Evolutionary conservation across 352 stramenopile species (phyloP), one percentile per base, ranked within the genome.

Genomic region (Pythium periplocum): DNA sequence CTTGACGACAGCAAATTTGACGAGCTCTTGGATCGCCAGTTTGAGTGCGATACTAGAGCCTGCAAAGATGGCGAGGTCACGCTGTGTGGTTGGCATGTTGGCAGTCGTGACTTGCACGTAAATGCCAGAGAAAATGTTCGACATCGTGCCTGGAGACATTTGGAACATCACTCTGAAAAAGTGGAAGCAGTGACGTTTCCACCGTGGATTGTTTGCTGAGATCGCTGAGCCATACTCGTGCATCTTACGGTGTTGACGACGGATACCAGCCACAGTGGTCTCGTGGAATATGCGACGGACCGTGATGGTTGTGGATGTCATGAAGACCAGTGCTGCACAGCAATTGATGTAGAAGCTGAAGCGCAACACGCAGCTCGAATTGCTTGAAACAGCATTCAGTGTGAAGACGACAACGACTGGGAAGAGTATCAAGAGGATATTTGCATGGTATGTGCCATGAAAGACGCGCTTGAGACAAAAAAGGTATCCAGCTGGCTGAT

Each of bases 41-140:
- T 83, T 83, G 10, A 66, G 45, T 10, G 53, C 32, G 10, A 64
- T 63, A 11, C 72, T 82, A 31, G 59, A 39, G 12, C 34, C 57
- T 32, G 66, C 53, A 26, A 71, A 73, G 38, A 39, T 37, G 10
- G 73, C 42, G 8, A 68, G 10, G 4, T 53, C 38, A 7, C 44
- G 53, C 17, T 55, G 48, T 9, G 57, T 57, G 12, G 59, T 49
- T 6, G 59, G 38, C 8, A 64, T 49, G 31, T 57, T 49, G 10
- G 35, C 43, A 30, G 59, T 64, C 17, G 68, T 52, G 5, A 65
- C 7, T 40, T 75, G 59, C 45, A 77, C 61, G 38, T 62, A 72
- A 17, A 49, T 43, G 0, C 57, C 64, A 32, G 62, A 53, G 4
- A 70, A 31, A 2, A 54, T 48, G 2, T 52, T 62, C 31, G 53